Base-by-base conservation (phyloP, 2,329 filamentous ascomycete genomes). In the Aspergillus sp. region DNA sequence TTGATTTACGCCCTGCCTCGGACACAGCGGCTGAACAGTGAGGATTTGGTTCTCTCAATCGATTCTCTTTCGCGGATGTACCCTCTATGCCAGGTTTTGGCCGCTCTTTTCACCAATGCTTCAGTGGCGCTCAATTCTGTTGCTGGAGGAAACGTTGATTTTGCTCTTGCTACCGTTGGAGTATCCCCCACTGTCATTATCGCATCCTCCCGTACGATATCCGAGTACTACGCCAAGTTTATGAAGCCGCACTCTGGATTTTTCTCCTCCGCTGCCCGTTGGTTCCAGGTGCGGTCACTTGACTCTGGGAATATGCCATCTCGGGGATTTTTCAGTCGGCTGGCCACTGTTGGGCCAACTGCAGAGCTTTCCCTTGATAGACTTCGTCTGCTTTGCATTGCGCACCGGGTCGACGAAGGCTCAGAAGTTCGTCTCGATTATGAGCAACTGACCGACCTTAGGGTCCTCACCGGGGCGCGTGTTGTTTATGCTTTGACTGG, bases 111-210 rank as follows among this genome's bases (percentile, higher is more conserved):
- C 76, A 89, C 87, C 21, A 95, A 96, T 71, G 83, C 91, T 17
- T 95, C 91, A 0, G 78, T 99, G 19, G 91, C 92, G 25, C 83
- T 99, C 68, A 98, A 91, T 76, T 95, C 92, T 0, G 92, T 96
- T 25, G 90, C 92, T 15, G 89, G 89, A 6, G 82, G 85, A 37
- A 85, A 85, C 11, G 81, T 89, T 12, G 87, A 95, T 69, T 82
- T 98, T 39, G 79, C 81, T 17, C 76, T 92, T 21, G 91, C 91
- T 21, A 89, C 89, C 21, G 84, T 87, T 58, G 87, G 87, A 47
- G 80, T 96, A 40, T 84, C 89, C 1, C 93, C 93, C 1, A 97
- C 93, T 4, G 83, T 97, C 58, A 80, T 97, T 54, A 86, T 96
- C 43, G 86, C 90, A 7, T 90, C 90, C 3, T 87, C 93, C 0